Percentiles rank a stretch among this genome's conserved stretches.
phyloP scores from a whole-genome alignment of 257 asterid genomes.

The Salvia hispanica region DNA sequence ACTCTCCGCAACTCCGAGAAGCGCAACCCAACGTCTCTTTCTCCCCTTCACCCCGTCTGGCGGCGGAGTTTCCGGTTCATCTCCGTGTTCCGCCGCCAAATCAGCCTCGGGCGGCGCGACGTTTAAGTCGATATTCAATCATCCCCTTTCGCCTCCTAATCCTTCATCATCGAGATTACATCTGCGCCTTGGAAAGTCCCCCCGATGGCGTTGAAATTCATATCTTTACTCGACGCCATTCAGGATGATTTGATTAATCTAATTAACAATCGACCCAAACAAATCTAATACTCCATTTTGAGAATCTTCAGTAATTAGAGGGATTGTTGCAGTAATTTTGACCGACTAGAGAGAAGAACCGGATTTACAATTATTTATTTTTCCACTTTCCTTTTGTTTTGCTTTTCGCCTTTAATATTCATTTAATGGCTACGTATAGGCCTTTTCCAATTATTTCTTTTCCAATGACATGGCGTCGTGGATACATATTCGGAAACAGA shows the following conservation, averaged over 20 bases:
- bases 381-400: not conserved
- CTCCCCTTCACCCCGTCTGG: conserved; percentile 5
- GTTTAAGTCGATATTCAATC: conserved; percentile 40
- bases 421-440: not conserved
- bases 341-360: conserved; percentile 23
- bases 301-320: not conserved
- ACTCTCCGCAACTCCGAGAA: conserved; percentile 35
- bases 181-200: conserved; percentile 22
- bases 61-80: conserved; percentile 5
- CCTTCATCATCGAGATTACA: conserved; percentile 8
- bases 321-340: conserved; percentile 24
- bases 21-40: conserved; percentile 33
- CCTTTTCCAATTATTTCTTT: not conserved
- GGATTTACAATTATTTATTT: too few relatives aligned
- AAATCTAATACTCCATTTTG: not conserved
- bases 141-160: conserved; percentile 14
- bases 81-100: conserved; percentile 1
- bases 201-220: conserved; percentile 7
- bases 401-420: not conserved
- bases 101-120: conserved; percentile 40
- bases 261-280: not conserved
- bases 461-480: conserved; percentile 31
- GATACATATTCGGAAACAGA: too few relatives aligned
- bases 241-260: conserved; percentile 15
- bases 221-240: conserved; percentile 27